Percentiles rank a stretch among this genome's conserved stretches.
phyloP scores from a whole-genome alignment of 768 basidiomycete genomes.

The Suillus alpinus region DNA sequence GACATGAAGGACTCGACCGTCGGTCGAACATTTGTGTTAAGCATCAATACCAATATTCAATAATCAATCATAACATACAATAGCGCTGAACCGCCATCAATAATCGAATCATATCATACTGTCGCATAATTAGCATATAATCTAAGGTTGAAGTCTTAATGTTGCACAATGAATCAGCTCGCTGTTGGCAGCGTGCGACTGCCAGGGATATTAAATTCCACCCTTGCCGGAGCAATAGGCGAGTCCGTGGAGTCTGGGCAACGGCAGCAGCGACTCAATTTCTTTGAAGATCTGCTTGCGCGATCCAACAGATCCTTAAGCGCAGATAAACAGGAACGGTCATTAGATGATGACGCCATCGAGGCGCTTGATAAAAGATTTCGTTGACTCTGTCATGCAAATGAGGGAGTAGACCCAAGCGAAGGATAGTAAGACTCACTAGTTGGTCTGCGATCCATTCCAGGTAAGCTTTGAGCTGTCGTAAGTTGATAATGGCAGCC shows the following conservation, averaged over 20 bases:
- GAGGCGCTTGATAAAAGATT: background rate
- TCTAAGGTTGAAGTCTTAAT: background rate
- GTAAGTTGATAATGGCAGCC: constrained; percentile 15
- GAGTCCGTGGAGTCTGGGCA: background rate
- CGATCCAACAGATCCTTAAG: background rate
- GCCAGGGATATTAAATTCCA: constrained; percentile 4
- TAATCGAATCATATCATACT: background rate
- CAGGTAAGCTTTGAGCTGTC: constrained; percentile 22
- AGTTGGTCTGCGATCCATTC: constrained; percentile 27
- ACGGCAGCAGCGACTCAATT: background rate
- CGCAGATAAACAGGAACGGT: background rate
- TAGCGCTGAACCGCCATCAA: background rate
- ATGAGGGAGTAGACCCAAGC: constrained; percentile 17
- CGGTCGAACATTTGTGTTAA: too few relatives aligned
- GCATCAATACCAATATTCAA: background rate
- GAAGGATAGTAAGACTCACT: constrained; percentile 14
- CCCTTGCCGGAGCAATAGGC: background rate
- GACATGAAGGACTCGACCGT: too few relatives aligned
- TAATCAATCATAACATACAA: constrained; percentile 7
- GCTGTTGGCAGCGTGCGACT: background rate
- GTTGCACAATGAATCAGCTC: background rate
- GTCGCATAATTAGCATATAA: background rate
- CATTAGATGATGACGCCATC: background rate
- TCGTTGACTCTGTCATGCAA: background rate
- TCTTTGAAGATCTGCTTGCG: background rate